Evolutionary conservation across 2,329 filamentous ascomycete species (phyloP).

Genomic region (Botryotinia calthae): DNA sequence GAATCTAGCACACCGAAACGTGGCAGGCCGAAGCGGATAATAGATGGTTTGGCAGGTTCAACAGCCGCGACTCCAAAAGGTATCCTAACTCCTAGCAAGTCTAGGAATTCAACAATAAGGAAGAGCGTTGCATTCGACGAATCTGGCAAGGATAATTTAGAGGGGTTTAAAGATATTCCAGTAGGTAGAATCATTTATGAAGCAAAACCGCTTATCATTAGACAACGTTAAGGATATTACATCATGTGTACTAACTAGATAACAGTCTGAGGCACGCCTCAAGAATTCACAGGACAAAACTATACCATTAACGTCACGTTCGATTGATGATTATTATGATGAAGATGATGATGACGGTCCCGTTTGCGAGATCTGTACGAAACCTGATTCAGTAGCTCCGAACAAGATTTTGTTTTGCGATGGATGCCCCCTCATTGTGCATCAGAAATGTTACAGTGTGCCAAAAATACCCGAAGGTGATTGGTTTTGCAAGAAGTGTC

Average conservation of each 20-base stretch:
- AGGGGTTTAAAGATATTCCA: constrained; percentile 53
- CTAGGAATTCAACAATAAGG: constrained; percentile 39
- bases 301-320: background rate
- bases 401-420: constrained; percentile 19
- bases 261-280: background rate
- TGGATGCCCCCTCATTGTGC: constrained; percentile 14
- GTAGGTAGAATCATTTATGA: background rate
- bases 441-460: constrained; percentile 21
- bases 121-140: constrained; percentile 57
- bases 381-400: constrained; percentile 10
- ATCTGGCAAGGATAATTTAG: constrained; percentile 43
- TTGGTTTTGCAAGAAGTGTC: constrained; percentile 19
- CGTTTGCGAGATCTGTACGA: constrained; percentile 15
- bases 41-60: background rate
- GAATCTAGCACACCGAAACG: constrained; percentile 26
- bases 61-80: constrained; percentile 44
- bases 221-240: background rate
- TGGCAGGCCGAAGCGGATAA: constrained; percentile 23
- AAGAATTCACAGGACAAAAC: background rate
- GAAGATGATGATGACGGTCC: background rate
- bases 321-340: background rate
- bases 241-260: background rate
- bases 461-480: constrained; percentile 19
- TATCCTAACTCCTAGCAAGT: constrained; percentile 56
- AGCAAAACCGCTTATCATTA: background rate